Percentiles rank a stretch among this genome's conserved stretches.
These are phyloP conservation scores for Luzula sylvatica DNA, from an alignment of 176 grass and related monocot genomes.

Conservation along the genomic window DNA sequence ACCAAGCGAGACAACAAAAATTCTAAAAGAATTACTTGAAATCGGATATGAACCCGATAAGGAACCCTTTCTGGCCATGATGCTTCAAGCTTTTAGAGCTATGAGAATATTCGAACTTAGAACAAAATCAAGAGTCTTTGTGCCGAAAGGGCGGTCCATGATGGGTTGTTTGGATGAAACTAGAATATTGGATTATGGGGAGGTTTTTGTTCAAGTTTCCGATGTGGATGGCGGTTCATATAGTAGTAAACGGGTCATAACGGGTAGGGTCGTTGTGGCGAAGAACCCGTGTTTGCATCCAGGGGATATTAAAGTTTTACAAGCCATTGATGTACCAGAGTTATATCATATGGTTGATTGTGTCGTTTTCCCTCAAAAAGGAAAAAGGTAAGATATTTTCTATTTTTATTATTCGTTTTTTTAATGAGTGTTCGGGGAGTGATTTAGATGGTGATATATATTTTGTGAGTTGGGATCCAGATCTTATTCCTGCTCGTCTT, in stretches of 20 bases:
- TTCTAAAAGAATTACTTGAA: conserved; percentile 41
- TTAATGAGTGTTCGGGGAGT: conserved; percentile 82
- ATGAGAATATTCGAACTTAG: conserved; percentile 47
- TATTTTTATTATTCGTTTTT: conserved; percentile 8
- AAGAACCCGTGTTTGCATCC: conserved; percentile 82
- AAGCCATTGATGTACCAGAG: conserved; percentile 50
- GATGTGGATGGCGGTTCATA: conserved; percentile 16
- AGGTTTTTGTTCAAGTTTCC: conserved; percentile 61
- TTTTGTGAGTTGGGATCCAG: conserved; percentile 60
- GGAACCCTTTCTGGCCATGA: conserved; percentile 61
- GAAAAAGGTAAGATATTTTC: conserved; percentile 31
- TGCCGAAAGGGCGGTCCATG: conserved; percentile 50
- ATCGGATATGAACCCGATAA: conserved; percentile 51
- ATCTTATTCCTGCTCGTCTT: conserved; percentile 41
- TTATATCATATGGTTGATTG: conserved; percentile 69
- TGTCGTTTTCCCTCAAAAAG: conserved; percentile 76
- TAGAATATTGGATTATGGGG: conserved; percentile 36
- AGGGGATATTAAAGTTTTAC: conserved; percentile 52
- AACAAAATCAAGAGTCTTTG: conserved; percentile 53
- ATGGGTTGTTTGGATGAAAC: conserved; percentile 82
- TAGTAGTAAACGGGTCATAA: conserved; percentile 1
- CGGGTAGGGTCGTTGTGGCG: conserved; percentile 38
- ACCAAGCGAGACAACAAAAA: conserved; percentile 48
- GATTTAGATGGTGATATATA: conserved; percentile 82
- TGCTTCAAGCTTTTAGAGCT: conserved; percentile 61